phyloP scores from a whole-genome alignment of 495 filamentous ascomycete genomes.

The Astrothelium subdiscretum region DNA sequence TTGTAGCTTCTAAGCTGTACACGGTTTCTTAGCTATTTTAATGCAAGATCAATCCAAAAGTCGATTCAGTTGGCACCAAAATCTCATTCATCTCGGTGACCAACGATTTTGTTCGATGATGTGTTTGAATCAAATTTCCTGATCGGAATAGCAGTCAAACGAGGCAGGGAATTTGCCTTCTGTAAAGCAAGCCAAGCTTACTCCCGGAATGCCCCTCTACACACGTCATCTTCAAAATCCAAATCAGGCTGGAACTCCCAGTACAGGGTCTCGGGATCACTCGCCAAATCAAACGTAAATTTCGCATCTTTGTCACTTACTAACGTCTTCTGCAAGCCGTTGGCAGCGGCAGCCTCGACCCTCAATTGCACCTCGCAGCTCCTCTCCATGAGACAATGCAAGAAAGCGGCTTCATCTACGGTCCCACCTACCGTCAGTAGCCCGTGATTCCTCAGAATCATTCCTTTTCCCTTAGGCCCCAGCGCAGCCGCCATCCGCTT shows the following conservation, averaged over 20 bases:
- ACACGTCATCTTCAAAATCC: slow-evolving; percentile 26
- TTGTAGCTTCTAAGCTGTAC: too few species aligned
- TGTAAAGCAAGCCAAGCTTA: not conserved
- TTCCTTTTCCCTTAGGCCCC: slow-evolving; percentile 28
- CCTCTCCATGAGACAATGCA: slow-evolving; percentile 31
- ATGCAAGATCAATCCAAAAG: too few species aligned
- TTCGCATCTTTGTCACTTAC: slow-evolving; percentile 27
- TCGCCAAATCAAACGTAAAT: slow-evolving; percentile 28
- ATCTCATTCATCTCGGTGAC: too few species aligned
- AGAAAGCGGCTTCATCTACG: slow-evolving; percentile 31
- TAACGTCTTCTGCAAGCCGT: slow-evolving; percentile 25
- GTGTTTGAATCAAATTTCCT: too few species aligned
- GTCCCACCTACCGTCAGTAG: slow-evolving; percentile 30
- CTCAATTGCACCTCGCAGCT: slow-evolving; percentile 30
- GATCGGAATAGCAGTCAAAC: too few species aligned
- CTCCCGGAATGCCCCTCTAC: slow-evolving; percentile 15
- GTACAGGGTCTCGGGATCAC: slow-evolving; percentile 28
- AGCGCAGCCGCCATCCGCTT: slow-evolving; percentile 28
- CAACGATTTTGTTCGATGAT: too few species aligned
- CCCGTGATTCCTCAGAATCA: slow-evolving; percentile 31
- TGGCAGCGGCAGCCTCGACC: slow-evolving; percentile 30
- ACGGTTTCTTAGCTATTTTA: too few species aligned
- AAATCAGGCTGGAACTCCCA: slow-evolving; percentile 32
- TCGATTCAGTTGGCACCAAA: too few species aligned
- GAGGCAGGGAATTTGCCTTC: too few species aligned